Percentiles rank a stretch among this genome's conserved stretches.
Conservation (phyloP, 2,329 filamentous ascomycete species). For the Trichoderma guizhouense region DNA sequence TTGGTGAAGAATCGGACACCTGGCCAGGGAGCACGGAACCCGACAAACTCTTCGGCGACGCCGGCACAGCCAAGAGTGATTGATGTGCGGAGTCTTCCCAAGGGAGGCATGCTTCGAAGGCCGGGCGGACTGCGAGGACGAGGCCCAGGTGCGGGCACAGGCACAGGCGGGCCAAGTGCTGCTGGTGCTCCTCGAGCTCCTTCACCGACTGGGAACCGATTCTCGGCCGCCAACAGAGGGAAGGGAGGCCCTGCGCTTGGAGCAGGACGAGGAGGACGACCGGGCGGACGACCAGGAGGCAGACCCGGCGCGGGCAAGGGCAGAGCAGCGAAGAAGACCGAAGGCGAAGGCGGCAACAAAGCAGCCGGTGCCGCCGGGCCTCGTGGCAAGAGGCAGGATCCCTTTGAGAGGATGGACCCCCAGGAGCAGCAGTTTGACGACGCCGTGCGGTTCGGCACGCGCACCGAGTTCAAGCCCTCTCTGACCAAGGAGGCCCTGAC, state of each 20-base stretch:
- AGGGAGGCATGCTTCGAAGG: conserved; percentile 27
- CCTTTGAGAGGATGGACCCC: conserved; percentile 30
- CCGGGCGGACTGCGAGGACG: conserved; percentile 27
- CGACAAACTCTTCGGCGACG: conserved; percentile 2
- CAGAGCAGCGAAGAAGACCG: conserved; percentile 24
- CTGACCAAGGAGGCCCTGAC: conserved; percentile 33
- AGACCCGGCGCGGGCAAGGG: conserved; percentile 20
- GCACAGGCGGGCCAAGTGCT: not conserved
- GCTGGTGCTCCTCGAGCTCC: conserved; percentile 1
- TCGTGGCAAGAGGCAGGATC: conserved; percentile 24
- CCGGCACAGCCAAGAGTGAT: conserved; percentile 35
- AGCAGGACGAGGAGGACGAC: conserved; percentile 22
- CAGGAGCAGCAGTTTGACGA: conserved; percentile 36
- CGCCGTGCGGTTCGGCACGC: conserved; percentile 35
- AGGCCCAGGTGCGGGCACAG: conserved; percentile 1
- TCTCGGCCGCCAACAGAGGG: conserved; percentile 17
- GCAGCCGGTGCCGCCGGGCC: not conserved
- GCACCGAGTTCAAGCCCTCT: conserved; percentile 32
- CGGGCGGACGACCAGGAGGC: conserved; percentile 19
- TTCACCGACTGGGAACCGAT: conserved; percentile 21
- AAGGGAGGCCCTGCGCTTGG: conserved; percentile 18
- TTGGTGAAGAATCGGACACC: conserved; percentile 26
- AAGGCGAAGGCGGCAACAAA: conserved; percentile 23
- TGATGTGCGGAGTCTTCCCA: conserved; percentile 38
- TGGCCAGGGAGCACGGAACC: not conserved